These are phyloP conservation scores for Panaeolus papilionaceus DNA, from an alignment of 768 basidiomycete species.

Conservation along the genomic window DNA sequence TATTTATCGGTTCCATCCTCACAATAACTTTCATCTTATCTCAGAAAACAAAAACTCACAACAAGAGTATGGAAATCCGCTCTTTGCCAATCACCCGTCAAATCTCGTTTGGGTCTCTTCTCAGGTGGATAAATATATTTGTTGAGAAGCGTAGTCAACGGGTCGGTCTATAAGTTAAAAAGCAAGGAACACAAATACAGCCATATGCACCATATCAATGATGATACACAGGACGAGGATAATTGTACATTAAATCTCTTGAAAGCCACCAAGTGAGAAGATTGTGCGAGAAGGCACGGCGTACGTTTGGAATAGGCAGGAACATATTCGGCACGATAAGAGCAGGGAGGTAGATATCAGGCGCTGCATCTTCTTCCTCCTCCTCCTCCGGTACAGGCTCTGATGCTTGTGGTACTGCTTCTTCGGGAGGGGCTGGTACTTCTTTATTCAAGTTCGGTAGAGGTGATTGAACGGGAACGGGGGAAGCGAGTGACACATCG, in stretches of 20 bases:
- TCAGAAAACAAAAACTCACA: slow-evolving; percentile 52
- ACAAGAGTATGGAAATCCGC: slow-evolving; percentile 81
- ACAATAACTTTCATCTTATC: not conserved
- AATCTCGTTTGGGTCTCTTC: slow-evolving; percentile 73
- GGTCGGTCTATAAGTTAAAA: slow-evolving; percentile 69
- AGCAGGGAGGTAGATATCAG: slow-evolving; percentile 69
- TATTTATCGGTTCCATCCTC: slow-evolving; percentile 13
- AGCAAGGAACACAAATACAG: slow-evolving; percentile 15
- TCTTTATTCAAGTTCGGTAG: slow-evolving; percentile 59
- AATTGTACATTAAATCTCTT: slow-evolving; percentile 53
- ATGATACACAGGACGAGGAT: slow-evolving; percentile 24
- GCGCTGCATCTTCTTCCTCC: slow-evolving; percentile 57
- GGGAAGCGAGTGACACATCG: slow-evolving; percentile 5
- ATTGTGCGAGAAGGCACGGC: slow-evolving; percentile 55
- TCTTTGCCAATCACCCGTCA: slow-evolving; percentile 75
- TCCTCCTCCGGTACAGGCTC: slow-evolving; percentile 40
- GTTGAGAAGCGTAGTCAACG: slow-evolving; percentile 78
- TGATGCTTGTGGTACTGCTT: slow-evolving; percentile 22
- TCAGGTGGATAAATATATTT: slow-evolving; percentile 86
- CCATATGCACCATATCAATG: slow-evolving; percentile 14
- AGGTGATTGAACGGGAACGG: slow-evolving; percentile 26
- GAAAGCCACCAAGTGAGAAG: slow-evolving; percentile 69
- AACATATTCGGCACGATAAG: slow-evolving; percentile 81
- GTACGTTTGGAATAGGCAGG: slow-evolving; percentile 89
- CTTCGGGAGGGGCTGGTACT: slow-evolving; percentile 56